Conservation (phyloP, 1,139 yeast species). For the Debaryomyces psychrophilus region DNA sequence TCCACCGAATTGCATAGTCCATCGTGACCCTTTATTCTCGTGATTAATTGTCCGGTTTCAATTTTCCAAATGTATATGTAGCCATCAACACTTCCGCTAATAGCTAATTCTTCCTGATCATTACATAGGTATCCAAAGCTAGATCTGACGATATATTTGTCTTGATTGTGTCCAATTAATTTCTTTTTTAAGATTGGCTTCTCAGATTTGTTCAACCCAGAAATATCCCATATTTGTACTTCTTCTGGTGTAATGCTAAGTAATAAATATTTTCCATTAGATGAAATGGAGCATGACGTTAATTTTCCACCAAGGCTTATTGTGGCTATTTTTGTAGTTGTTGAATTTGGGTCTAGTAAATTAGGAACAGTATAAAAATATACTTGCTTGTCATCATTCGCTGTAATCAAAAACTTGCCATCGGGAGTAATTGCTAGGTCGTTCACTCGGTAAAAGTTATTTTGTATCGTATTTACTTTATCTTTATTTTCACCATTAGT, state of each 20-base stretch:
- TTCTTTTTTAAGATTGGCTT: constrained; percentile 56
- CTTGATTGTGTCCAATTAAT: constrained; percentile 73
- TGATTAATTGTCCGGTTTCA: constrained; percentile 69
- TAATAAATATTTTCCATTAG: constrained; percentile 53
- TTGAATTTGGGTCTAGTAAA: constrained; percentile 35
- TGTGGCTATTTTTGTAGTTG: constrained; percentile 38
- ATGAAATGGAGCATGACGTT: constrained; percentile 45
- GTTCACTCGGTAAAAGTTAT: constrained; percentile 55
- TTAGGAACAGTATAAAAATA: constrained; percentile 53
- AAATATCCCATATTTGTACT: constrained; percentile 74
- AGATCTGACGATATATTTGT: constrained; percentile 71
- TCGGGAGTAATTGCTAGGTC: constrained; percentile 67
- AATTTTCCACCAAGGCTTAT: constrained; percentile 40
- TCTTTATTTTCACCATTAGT: constrained; percentile 29
- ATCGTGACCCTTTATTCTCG: constrained; percentile 61
- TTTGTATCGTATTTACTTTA: constrained; percentile 18
- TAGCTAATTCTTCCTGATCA: constrained; percentile 63
- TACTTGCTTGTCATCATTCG: constrained; percentile 61
- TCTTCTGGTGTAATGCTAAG: constrained; percentile 78
- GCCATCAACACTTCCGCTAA: constrained; percentile 87
- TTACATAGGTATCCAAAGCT: constrained; percentile 63
- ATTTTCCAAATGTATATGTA: constrained; percentile 81
- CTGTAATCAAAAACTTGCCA: constrained; percentile 63
- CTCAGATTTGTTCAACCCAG: constrained; percentile 21
- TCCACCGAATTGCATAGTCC: constrained; percentile 74